Base-by-base conservation (phyloP, 164 flowering plant species). In the Sextonia rubra region DNA sequence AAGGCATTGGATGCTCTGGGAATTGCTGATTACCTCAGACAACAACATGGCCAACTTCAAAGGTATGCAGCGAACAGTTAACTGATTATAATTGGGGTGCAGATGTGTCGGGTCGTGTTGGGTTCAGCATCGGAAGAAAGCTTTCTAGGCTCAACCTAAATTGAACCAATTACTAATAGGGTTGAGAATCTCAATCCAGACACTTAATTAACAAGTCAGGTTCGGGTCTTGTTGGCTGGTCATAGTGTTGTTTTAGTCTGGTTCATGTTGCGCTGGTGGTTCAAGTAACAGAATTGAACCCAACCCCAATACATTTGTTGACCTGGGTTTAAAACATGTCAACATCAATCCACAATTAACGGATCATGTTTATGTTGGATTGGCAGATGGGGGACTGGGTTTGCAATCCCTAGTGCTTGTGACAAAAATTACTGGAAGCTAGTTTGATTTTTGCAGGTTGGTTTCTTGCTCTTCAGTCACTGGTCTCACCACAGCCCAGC, bases 1-100 rank as follows among this genome's bases (percentile, higher is more conserved):
- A 85, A 74, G 77, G 87, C 87, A 6, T 69, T 85, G 62, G 88
- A 86, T 69, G 84, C 80, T 15, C 27, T 85, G 8, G 88, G 90
- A n/a, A 25, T 85, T 69, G 85, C 81, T 1, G 83, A 83, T 49
- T 22, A 74, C 12, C 77, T 86, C 11, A 73, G 86, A 23, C 60
- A 72, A 65, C 72, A 68, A 6, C 84, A 84, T 49, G 3, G 26
- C 0, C 79, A 52, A 30, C 56, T 86, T 24, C 49, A 72, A 3
- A 76, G 86, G 89, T 86, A 49, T 58, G 47, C 58, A 52, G 47
- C 58, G 14, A 52, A 20, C 58, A 52, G n/a, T 52, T 52, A 1
- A 52, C n/a, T 18, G 3, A 5, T 52, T 20, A 18, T 37, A 52
- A 52, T 52, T 52, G 17, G n/a, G n/a, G n/a, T 52, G 56, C 1